Percentiles rank a stretch among this genome's conserved stretches.
Conservation (phyloP, 495 filamentous ascomycete genomes). For the Neurospora cerealis region DNA sequence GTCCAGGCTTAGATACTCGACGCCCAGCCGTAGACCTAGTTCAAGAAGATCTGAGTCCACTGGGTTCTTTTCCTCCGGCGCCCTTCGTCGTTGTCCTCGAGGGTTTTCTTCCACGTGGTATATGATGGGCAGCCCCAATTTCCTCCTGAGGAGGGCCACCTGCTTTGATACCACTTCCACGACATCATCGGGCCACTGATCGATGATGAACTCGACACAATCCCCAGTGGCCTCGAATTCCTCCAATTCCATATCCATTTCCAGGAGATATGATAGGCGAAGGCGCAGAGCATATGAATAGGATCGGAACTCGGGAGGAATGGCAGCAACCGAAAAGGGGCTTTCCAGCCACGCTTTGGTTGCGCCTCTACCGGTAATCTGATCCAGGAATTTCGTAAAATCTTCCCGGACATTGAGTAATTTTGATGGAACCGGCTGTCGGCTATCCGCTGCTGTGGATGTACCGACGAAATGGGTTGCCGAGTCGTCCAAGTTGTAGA, state of each 20-base stretch:
- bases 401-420: slow-evolving; percentile 65
- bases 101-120: slow-evolving; percentile 51
- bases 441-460: slow-evolving; percentile 21
- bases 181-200: slow-evolving; percentile 44
- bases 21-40: slow-evolving; percentile 59
- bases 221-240: slow-evolving; percentile 60
- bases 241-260: slow-evolving; percentile 44
- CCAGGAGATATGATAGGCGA: slow-evolving; percentile 49
- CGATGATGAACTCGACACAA: slow-evolving; percentile 62
- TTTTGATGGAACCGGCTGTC: slow-evolving; percentile 38
- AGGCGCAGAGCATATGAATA: slow-evolving; percentile 59
- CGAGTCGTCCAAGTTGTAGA: slow-evolving; percentile 58
- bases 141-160: slow-evolving; percentile 51
- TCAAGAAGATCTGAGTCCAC: slow-evolving; percentile 53
- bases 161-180: slow-evolving; percentile 44
- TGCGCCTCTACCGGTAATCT: slow-evolving; percentile 48
- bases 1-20: slow-evolving; percentile 65
- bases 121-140: slow-evolving; percentile 57
- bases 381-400: slow-evolving; percentile 60
- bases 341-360: slow-evolving; percentile 53
- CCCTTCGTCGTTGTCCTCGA: slow-evolving; percentile 32
- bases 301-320: slow-evolving; percentile 53
- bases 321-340: slow-evolving; percentile 59
- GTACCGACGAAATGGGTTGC: slow-evolving; percentile 9
- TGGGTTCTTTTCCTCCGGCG: slow-evolving; percentile 28